Evolutionary conservation across 1,139 yeast species (phyloP).

Genomic region (Protomyces arabidopsidicola): DNA sequence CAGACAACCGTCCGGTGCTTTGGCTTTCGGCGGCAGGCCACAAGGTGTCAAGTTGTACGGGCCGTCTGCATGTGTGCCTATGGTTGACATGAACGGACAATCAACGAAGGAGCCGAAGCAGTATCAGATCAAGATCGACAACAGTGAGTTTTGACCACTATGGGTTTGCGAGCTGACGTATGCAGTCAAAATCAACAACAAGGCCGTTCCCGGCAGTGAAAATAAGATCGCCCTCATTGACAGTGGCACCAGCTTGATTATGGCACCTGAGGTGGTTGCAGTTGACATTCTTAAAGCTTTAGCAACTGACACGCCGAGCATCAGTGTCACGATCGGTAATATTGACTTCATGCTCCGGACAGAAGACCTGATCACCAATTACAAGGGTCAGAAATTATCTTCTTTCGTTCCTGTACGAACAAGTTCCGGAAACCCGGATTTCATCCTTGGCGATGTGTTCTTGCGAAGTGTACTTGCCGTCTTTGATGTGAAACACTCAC

Average conservation of each 20-base stretch:
- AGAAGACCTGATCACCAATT: too few relatives aligned
- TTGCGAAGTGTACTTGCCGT: neutral
- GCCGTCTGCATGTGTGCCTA: neutral
- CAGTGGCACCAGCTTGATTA: neutral
- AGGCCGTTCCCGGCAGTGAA: neutral
- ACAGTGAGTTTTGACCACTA: neutral
- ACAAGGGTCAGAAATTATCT: too few relatives aligned
- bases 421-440: neutral
- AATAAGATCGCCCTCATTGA: neutral
- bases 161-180: too few relatives aligned
- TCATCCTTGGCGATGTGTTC: neutral
- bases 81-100: neutral
- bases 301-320: too few relatives aligned
- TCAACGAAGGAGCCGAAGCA: neutral
- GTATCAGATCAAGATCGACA: neutral
- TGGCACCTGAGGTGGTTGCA: neutral
- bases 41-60: neutral
- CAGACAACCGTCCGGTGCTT: neutral
- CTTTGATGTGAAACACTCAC: neutral
- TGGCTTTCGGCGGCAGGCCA: neutral
- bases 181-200: too few relatives aligned
- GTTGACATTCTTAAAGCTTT: too few relatives aligned
- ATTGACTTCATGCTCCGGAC: too few relatives aligned
- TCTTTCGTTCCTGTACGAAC: too few relatives aligned
- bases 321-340: too few relatives aligned